Evolutionary conservation across 2,329 filamentous ascomycete genomes (phyloP), one percentile per base, ranked within the genome.

Genomic region (Fusarium caatingaense): DNA sequence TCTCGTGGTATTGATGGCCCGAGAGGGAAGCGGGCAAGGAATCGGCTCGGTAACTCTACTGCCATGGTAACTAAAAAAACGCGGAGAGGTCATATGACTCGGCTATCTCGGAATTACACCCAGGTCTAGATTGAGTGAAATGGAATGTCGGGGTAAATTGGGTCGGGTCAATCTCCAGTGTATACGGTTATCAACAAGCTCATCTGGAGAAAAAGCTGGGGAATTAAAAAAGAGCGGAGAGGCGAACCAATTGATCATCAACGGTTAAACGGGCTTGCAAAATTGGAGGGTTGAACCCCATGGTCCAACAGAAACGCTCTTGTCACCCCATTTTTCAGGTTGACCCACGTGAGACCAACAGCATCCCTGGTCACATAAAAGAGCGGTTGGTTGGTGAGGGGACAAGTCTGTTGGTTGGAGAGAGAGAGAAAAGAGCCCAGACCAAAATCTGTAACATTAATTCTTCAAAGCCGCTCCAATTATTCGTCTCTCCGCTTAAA

Each of bases 171-270:
- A 25, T 25, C 25, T 25, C 62, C 62, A 64, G 20, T 64, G 62
- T 64, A 65, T 64, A 64, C 45, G 40, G 51, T 64, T 64, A 64
- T 51, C 45, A 57, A 27, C 40, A 34, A 34, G 8, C n/a, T 51
- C 41, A 30, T 28, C 28, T 28, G 28, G 61, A 64, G 64, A 65
- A 46, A 64, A 64, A 65, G 53, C 60, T 65, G 60, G 62, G 60
- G 60, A 64, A 28, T 12, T 47, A 16, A 9, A 2, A 37, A 8
- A 23, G 20, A 44, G 56, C 56, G 56, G 56, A 58, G 56, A 64
- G 32, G 51, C 60, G 62, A 50, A 18, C 60, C 40, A 64, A 64
- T 64, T 53, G 64, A 8, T 3, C 5, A 20, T 10, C 16, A 40
- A 61, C 61, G 60, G 60, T 13, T 64, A 64, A 64, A 56, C 15